Percentiles rank a stretch among this genome's conserved stretches.
Conservation (phyloP, 805 yeast species). For the Komagataella populi region DNA sequence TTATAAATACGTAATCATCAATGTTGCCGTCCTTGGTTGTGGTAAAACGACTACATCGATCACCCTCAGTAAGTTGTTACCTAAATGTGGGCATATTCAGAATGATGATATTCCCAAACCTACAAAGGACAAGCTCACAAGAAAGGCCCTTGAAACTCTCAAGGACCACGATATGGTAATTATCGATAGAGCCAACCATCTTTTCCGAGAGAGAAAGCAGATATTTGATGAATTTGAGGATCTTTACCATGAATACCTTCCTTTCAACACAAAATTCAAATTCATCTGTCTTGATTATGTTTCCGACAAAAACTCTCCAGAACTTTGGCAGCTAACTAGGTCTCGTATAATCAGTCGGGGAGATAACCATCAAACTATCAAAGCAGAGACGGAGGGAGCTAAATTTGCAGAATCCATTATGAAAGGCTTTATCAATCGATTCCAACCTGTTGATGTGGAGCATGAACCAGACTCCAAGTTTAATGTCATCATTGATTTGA, state of each 20-base stretch:
- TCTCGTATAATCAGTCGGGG: conserved; percentile 58
- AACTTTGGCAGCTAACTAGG: conserved; percentile 38
- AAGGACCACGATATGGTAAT: conserved; percentile 37
- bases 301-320: conserved; percentile 14
- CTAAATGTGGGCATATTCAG: conserved; percentile 62
- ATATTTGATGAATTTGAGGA: conserved; percentile 38
- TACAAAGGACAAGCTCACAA: conserved; percentile 35
- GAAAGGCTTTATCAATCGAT: conserved; percentile 60
- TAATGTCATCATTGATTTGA: conserved; percentile 50
- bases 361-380: conserved; percentile 79
- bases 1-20: conserved; percentile 52
- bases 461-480: conserved; percentile 52
- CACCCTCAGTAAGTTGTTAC: conserved; percentile 41
- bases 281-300: conserved; percentile 62
- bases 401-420: conserved; percentile 45
- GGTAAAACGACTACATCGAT: conserved; percentile 82
- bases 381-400: conserved; percentile 30
- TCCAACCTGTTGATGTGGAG: conserved; percentile 38
- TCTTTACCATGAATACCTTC: conserved; percentile 14
- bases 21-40: conserved; percentile 87
- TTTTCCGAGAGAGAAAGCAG: conserved; percentile 52
- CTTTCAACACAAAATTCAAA: conserved; percentile 26
- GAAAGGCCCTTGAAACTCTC: conserved; percentile 27
- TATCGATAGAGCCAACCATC: conserved; percentile 78
- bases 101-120: conserved; percentile 58